Base-by-base conservation (phyloP, 805 yeast genomes). In the Zygoascus flipseniorum region DNA sequence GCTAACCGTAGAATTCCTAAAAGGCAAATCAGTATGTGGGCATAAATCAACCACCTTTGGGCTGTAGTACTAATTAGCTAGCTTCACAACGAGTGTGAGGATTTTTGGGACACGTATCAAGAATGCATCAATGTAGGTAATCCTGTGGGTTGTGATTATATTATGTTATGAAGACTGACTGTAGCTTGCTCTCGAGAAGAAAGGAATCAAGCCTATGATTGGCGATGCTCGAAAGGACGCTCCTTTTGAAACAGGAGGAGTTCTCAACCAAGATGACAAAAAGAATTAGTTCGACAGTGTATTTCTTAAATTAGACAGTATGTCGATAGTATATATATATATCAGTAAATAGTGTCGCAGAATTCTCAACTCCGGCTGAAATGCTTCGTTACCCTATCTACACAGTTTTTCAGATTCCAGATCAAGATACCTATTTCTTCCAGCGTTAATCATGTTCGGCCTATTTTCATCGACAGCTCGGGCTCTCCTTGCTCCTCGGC, bases 171-270 rank as follows among this genome's bases (percentile, higher is more conserved):
- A 50, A 26, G 19, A 43, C 56, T 52, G 35, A 20, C 43, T 11
- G 16, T 54, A 74, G 78, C 60, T 66, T 14, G 79, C 81, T 41
- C 72, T 89, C 59, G 80, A 83, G 26, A 80, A 79, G 54, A 85
- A 83, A 62, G 93, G 90, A 26, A 83, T 89, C 62, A 79, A 85
- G 64, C 85, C 89, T 5, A 85, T 86, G 79, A 72, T 89, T 52
- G 95, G 89, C 58, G 90, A 89, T 58, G 96, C 96, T 0, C 77
- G 95, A 59, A 83, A 85, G 56, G 96, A 89, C 60, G 92, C 92
- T 28, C 96, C 96, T 1, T 89, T 89, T 62, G 87, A 82, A 58
- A 76, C 78, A 31, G 62, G 62, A 14, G 62, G 62, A 5, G 52
- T 31, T 8, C 47, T 55, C 11, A 49, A 52, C 28, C 54, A 55